Evolutionary conservation across 2,329 filamentous ascomycete genomes (phyloP).

Genomic region (Bimuria novae-zelandiae): DNA sequence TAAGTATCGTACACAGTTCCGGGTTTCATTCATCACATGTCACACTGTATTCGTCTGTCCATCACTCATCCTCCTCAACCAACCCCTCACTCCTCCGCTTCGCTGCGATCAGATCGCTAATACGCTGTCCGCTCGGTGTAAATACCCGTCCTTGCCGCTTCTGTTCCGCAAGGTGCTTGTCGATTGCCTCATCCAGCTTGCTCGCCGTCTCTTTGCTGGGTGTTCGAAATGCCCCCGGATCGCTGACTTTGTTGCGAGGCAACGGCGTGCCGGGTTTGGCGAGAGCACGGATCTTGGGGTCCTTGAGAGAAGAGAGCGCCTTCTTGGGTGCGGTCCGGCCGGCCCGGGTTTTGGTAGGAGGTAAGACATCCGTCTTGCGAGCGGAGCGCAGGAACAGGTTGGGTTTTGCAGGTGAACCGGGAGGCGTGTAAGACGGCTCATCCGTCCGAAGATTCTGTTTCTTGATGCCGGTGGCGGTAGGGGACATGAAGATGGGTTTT

Average conservation of each 20-base stretch:
- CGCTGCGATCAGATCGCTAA: slow-evolving; percentile 18
- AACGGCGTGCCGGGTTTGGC: slow-evolving; percentile 8
- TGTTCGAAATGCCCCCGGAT: slow-evolving; percentile 23
- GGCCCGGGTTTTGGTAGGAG: no score
- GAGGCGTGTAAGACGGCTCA: slow-evolving; percentile 13
- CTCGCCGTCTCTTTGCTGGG: slow-evolving; percentile 29
- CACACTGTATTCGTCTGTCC: background rate
- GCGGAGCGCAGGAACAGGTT: background rate
- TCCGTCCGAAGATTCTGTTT: background rate
- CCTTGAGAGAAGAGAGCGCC: background rate
- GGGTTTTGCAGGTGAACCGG: slow-evolving; percentile 13
- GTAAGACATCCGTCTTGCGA: background rate
- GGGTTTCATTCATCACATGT: background rate
- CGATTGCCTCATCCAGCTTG: slow-evolving; percentile 30
- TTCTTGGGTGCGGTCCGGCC: no score
- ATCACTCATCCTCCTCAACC: background rate
- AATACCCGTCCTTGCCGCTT: slow-evolving; percentile 15
- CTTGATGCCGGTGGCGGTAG: background rate
- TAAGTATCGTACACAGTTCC: no score
- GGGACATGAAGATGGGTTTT: slow-evolving; percentile 4
- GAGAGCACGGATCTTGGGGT: slow-evolving; percentile 3
- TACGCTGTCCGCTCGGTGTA: slow-evolving; percentile 18
- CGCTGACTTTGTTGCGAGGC: background rate
- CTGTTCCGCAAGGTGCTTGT: slow-evolving; percentile 31
- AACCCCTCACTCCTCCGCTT: background rate